Base-by-base conservation (phyloP, 2,329 filamentous ascomycete genomes). In the Botrytis medusae region DNA sequence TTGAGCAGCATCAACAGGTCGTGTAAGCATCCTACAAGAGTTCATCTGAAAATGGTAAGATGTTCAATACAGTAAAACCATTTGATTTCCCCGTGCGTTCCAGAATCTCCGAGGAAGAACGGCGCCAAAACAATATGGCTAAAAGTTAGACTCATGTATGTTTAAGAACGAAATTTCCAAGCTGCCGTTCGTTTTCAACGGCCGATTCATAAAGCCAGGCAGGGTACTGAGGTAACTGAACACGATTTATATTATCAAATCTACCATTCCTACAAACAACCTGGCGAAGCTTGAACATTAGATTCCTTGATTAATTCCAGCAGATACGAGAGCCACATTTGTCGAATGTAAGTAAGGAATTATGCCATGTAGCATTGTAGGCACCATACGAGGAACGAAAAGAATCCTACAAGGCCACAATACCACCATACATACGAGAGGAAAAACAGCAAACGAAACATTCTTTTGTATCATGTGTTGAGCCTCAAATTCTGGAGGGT, bases 251-350 rank as follows among this genome's bases (percentile, higher is more conserved):
- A 65, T 37, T 37, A 67, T 67, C 62, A 64, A 64, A 64, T 64
- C 62, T 51, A 32, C 32, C 20, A 51, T 67, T 51, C 44, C 44
- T 51, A 40, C 9, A 51, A 67, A 37, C 22, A 67, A 40, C 44
- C 42, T 37, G 44, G 60, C 37, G n/a, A 8, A 62, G 34, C 34
- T 40, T 42, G 60, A 34, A 37, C 8, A 20, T 51, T 51, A 22
- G 22, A 37, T 40, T 51, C 34, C 44, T 51, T n/a, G 14, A 29
- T 54, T 29, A 22, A 29, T 40, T 40, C 25, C 46, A n/a, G 51
- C 22, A 68, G 46, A 68, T 68, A 68, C 64, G 46, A 68, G 34
- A n/a, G 64, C 46, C 64, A 32, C 14, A n/a, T 51, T 67, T 40
- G 20, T 51, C 34, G 22, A 51, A 51, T 51, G 63, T n/a, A 67